Evolutionary conservation across 495 filamentous ascomycete genomes (phyloP).

Genomic region (Penicillium longicatenatum): DNA sequence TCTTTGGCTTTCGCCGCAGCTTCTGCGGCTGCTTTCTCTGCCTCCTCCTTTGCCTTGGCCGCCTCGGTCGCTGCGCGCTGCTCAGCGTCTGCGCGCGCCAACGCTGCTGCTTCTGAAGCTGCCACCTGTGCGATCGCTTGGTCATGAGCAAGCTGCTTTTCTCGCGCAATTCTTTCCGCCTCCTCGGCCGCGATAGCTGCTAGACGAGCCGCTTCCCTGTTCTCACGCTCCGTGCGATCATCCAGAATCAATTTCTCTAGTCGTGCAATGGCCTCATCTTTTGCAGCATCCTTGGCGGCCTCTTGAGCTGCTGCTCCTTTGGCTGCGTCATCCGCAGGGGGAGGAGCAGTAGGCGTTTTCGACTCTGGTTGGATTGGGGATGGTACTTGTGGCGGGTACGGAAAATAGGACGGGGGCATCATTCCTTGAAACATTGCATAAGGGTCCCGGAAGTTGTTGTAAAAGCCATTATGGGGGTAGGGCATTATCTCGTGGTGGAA

Average conservation of each 20-base stretch:
- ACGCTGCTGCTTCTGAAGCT: constrained; percentile 41
- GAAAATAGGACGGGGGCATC: constrained; percentile 39
- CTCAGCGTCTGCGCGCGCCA: constrained; percentile 44
- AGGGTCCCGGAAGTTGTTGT: constrained; percentile 45
- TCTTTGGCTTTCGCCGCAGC: constrained; percentile 24
- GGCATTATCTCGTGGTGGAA: constrained; percentile 52
- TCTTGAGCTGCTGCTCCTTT: constrained; percentile 2
- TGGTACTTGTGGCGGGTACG: constrained; percentile 37
- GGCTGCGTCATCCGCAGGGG: constrained; percentile 25
- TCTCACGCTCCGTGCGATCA: constrained; percentile 46
- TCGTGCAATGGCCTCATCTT: constrained; percentile 55
- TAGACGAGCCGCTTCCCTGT: constrained; percentile 44
- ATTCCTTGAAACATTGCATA: constrained; percentile 46
- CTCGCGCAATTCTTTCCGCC: constrained; percentile 53
- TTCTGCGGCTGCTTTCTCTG: constrained; percentile 23
- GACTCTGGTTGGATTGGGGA: constrained; percentile 37
- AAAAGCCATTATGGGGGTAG: constrained; percentile 47
- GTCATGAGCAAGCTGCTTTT: constrained; percentile 50
- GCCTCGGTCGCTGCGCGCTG: constrained; percentile 27
- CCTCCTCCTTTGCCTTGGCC: constrained; percentile 23
- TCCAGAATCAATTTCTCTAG: constrained; percentile 56
- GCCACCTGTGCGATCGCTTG: constrained; percentile 44
- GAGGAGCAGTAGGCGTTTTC: constrained; percentile 19
- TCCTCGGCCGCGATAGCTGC: constrained; percentile 46
- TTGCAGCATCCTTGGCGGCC: constrained; percentile 31